Evolutionary conservation across 2,329 filamentous ascomycete species (phyloP).

Genomic region (Nothomitra cinnamomea): DNA sequence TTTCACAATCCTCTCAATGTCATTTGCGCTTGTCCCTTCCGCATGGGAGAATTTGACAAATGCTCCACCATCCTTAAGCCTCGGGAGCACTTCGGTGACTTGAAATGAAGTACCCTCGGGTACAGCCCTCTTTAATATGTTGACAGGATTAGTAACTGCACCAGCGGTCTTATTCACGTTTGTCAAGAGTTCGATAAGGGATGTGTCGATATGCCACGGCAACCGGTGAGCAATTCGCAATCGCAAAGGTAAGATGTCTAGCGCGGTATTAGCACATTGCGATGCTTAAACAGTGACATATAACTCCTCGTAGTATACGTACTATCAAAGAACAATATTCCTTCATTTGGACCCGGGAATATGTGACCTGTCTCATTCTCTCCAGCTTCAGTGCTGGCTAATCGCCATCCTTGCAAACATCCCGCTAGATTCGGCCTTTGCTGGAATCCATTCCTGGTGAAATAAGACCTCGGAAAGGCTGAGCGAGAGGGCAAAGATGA

Average conservation of each 20-base stretch:
- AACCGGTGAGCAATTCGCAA: constrained; percentile 45
- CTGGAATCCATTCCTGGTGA: constrained; percentile 7
- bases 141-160: constrained; percentile 36
- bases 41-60: constrained; percentile 64
- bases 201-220: constrained; percentile 28
- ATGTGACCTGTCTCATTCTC: constrained; percentile 50
- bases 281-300: not conserved
- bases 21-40: constrained; percentile 24
- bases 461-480: constrained; percentile 7
- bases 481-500: not conserved
- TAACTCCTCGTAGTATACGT: constrained; percentile 17
- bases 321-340: constrained; percentile 84
- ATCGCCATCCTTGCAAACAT: constrained; percentile 6
- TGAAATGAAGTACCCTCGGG: constrained; percentile 45
- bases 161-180: constrained; percentile 33
- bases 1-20: constrained; percentile 44
- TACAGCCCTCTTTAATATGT: constrained; percentile 42
- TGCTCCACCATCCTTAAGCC: constrained; percentile 79
- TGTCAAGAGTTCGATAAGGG: constrained; percentile 31
- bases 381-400: constrained; percentile 14
- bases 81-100: constrained; percentile 65
- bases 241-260: constrained; percentile 71
- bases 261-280: constrained; percentile 1
- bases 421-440: constrained; percentile 5
- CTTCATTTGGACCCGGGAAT: constrained; percentile 54